phyloP scores from a whole-genome alignment of 2,329 filamentous ascomycete genomes.

The Fusarium goolgardi region DNA sequence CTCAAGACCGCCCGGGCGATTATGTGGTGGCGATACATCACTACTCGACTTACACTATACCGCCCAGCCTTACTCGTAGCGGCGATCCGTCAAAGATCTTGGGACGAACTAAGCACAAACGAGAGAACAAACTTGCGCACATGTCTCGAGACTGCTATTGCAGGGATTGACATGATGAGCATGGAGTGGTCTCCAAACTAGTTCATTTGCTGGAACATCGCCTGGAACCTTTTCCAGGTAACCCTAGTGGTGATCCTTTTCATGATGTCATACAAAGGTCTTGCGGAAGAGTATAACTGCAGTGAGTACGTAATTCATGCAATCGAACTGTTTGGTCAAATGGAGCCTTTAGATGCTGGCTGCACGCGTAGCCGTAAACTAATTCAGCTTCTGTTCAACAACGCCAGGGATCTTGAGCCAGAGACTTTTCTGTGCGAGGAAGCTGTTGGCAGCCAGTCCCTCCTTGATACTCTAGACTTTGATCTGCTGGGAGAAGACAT shows the following conservation, averaged over 20 bases:
- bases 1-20: neutral
- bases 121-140: too few species aligned
- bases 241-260: slow-evolving; percentile 1
- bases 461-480: slow-evolving; percentile 3
- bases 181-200: slow-evolving; percentile 9
- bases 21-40: slow-evolving; percentile 8
- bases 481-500: slow-evolving; percentile 5
- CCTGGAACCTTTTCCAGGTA: slow-evolving; percentile 17
- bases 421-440: neutral
- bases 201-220: slow-evolving; percentile 9
- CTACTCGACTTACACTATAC: slow-evolving; percentile 11
- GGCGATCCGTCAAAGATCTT: neutral
- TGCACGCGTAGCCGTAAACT: slow-evolving; percentile 14
- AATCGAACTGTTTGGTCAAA: neutral
- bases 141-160: slow-evolving; percentile 2
- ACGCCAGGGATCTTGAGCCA: neutral
- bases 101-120: neutral
- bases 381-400: neutral
- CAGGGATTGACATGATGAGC: neutral
- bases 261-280: neutral
- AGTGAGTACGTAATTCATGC: neutral
- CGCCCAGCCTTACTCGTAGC: slow-evolving; percentile 10
- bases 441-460: neutral
- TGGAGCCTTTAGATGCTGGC: slow-evolving; percentile 1
- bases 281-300: neutral